Conservation (phyloP, 2,329 filamentous ascomycete genomes). For the Hymenoscyphus scutula region DNA sequence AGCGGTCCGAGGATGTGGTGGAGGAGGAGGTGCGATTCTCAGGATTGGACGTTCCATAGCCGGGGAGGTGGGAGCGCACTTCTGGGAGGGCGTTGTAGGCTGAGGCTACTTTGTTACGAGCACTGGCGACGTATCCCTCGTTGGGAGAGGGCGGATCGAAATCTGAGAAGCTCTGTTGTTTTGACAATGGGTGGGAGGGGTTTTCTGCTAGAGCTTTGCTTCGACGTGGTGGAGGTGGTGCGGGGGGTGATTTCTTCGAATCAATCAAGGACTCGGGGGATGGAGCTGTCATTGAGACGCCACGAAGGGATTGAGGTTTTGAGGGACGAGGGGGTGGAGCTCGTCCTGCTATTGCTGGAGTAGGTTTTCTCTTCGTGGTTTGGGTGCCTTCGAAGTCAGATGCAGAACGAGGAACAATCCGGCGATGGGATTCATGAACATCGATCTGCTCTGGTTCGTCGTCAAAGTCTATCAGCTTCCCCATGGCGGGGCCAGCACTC, state of each 20-base stretch:
- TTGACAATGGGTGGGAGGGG: conserved; percentile 29
- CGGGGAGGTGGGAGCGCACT: conserved; percentile 33
- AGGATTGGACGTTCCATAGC: conserved; percentile 12
- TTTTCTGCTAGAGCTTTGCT: conserved; percentile 12
- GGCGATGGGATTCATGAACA: conserved; percentile 37
- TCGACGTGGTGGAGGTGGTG: conserved; percentile 33
- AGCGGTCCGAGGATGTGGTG: conserved; percentile 21
- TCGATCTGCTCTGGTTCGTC: conserved; percentile 47
- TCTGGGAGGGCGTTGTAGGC: conserved; percentile 37
- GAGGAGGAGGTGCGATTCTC: conserved; percentile 23
- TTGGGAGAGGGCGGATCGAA: conserved; percentile 18
- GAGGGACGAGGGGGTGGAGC: conserved; percentile 53
- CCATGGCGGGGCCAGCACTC: conserved; percentile 44
- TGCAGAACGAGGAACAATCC: conserved; percentile 30
- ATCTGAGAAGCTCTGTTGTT: conserved; percentile 31
- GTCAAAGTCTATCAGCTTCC: conserved; percentile 59
- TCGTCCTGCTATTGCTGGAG: conserved; percentile 21
- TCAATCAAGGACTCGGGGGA: conserved; percentile 39
- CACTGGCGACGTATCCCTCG: conserved; percentile 33
- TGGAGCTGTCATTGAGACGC: conserved; percentile 33
- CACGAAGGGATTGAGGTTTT: conserved; percentile 56
- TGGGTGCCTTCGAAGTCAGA: conserved; percentile 30
- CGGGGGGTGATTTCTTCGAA: conserved; percentile 42
- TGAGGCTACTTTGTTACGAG: conserved; percentile 31
- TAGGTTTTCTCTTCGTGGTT: conserved; percentile 33